Percentiles rank a stretch among this genome's conserved stretches.
Evolutionary conservation across 2,329 filamentous ascomycete genomes (phyloP).

Genomic region (Sporothrix curviconia): DNA sequence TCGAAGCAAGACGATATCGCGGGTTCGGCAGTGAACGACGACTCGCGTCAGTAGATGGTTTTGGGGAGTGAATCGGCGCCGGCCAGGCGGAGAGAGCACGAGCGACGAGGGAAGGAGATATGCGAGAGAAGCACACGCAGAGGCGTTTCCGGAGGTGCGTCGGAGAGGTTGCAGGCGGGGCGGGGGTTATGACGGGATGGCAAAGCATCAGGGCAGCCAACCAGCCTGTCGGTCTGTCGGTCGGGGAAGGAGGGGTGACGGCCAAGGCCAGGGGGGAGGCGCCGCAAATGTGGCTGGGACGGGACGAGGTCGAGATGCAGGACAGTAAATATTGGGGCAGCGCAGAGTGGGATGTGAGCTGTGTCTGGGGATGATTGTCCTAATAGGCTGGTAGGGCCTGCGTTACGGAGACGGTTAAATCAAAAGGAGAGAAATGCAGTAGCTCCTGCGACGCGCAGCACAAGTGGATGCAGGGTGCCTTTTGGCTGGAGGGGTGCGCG

Average conservation of each 20-base stretch:
- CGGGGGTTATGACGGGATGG: not conserved
- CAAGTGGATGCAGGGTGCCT: constrained; percentile 8
- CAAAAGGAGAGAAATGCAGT: constrained; percentile 15
- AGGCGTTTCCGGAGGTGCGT: no score
- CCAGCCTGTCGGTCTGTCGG: not conserved
- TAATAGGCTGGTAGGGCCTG: not conserved
- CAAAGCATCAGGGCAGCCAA: not conserved
- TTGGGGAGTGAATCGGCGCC: not conserved
- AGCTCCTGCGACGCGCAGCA: constrained; percentile 16
- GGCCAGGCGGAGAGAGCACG: not conserved
- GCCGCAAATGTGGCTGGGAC: constrained; percentile 12
- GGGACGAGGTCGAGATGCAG: constrained; percentile 10
- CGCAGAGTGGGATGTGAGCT: not conserved
- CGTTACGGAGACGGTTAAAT: not conserved
- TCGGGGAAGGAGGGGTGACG: constrained; percentile 4
- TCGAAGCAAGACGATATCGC: no score
- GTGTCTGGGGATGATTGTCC: not conserved
- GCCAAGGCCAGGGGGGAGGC: constrained; percentile 9
- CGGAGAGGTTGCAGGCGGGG: not conserved
- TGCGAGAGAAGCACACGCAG: no score
- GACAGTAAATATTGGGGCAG: constrained; percentile 1
- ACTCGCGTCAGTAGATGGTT: no score
- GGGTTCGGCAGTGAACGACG: no score
- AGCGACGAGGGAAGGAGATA: not conserved
- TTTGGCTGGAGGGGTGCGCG: not conserved